Evolutionary conservation across 73 alveolate genomes (phyloP), one percentile per base, ranked within the genome.

Genomic region (Paramecium octaurelia): DNA sequence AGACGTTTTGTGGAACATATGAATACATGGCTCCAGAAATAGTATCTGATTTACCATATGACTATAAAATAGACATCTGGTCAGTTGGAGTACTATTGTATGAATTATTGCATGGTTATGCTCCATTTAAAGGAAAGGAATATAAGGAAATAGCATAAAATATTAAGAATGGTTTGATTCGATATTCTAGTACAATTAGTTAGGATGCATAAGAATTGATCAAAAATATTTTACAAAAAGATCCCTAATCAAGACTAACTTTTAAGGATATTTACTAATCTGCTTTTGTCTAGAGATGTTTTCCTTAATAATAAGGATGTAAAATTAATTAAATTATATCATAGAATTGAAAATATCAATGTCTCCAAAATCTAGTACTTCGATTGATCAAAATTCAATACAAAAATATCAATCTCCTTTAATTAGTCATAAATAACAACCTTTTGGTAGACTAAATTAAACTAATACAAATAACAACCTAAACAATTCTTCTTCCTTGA

Each of bases 91-190:
- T 95, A 23, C 38, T 95, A 73, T 70, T 95, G 83, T 95, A 95
- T 92, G 98, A 95, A 89, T 90, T 95, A 93, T 68, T 95, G 1
- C 98, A 95, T 88, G 97, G 98, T 35, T 95, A 90, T 89, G 95
- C 98, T 35, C 98, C 98, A 34, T 95, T 95, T 64, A 94, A 96
- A 58, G 97, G 97, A 6, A 84, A 94, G 76, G 85, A 86, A 59
- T 93, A 93, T 88, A 93, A 94, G 23, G 98, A 95, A 94, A 94
- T 95, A 7, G 88, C 92, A 60, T 75, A 73, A 34, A 95, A 95
- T 83, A 95, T 95, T 27, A 94, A 92, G 85, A 90, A 90, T 89
- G 96, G 95, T 35, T 85, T 93, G 60, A 93, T 93, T 86, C 46
- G 73, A 40, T 92, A 92, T 46, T 92, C 95, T 23, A 94, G 85